Evolutionary conservation across 1,284 basidiomycete genomes (phyloP).

Genomic region (Ustilago shanxiensis): DNA sequence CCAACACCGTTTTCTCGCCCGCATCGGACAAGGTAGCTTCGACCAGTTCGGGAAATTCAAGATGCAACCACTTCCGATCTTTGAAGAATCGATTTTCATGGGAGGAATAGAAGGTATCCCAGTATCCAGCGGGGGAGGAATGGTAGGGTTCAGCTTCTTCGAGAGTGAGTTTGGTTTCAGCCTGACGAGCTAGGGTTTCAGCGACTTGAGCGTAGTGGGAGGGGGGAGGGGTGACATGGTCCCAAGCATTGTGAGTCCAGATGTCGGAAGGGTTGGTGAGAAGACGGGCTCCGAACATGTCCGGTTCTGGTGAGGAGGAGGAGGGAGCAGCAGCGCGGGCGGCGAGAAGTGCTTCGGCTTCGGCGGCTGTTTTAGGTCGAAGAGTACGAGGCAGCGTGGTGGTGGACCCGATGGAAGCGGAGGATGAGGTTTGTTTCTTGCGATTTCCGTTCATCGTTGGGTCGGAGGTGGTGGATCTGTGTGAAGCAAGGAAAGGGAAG

Average conservation of each 20-base stretch:
- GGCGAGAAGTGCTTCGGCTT: constrained; percentile 48
- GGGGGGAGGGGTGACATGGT: constrained; percentile 62
- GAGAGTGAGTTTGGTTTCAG: constrained; percentile 49
- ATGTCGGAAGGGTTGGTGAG: constrained; percentile 47
- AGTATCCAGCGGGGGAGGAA: constrained; percentile 52
- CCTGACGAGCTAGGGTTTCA: constrained; percentile 50
- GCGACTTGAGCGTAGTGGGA: constrained; percentile 53
- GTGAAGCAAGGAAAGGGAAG: not conserved
- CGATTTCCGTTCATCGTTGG: not conserved
- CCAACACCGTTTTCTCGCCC: constrained; percentile 54
- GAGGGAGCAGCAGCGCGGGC: constrained; percentile 3
- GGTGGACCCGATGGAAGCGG: constrained; percentile 11
- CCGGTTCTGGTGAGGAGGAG: constrained; percentile 2
- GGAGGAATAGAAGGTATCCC: constrained; percentile 64
- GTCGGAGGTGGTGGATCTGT: not conserved
- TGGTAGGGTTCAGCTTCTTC: constrained; percentile 61
- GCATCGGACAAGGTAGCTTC: constrained; percentile 49
- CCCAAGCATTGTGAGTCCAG: constrained; percentile 67
- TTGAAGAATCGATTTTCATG: constrained; percentile 69
- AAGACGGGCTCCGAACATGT: constrained; percentile 57
- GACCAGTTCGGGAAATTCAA: constrained; percentile 68
- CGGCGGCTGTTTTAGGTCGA: constrained; percentile 48
- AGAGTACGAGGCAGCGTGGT: constrained; percentile 12
- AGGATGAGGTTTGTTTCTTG: constrained; percentile 41
- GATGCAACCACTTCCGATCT: constrained; percentile 66